phyloP scores from a whole-genome alignment of 2,329 filamentous ascomycete species.

The Colletotrichum gigasporum region DNA sequence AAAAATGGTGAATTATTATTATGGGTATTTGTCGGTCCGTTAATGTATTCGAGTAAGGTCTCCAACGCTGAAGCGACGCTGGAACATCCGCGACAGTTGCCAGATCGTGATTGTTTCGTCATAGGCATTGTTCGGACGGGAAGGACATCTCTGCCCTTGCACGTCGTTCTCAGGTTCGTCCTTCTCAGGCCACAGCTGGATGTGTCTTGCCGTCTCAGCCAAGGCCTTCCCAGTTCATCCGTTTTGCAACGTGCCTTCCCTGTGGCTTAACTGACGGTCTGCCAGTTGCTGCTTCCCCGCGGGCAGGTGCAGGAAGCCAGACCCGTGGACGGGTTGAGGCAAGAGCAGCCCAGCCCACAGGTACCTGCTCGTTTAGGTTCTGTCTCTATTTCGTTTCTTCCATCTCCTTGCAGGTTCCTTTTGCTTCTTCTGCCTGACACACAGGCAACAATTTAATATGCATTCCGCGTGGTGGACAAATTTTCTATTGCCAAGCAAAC shows the following conservation, averaged over 20 bases:
- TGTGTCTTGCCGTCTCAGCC: neutral
- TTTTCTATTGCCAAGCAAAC: constrained; percentile 8
- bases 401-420: too few species aligned
- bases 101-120: constrained; percentile 3
- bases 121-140: constrained; percentile 14
- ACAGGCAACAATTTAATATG: neutral
- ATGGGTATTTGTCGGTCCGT: neutral
- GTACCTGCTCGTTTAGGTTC: too few species aligned
- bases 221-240: constrained; percentile 10
- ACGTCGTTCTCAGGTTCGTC: neutral
- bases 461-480: neutral
- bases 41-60: constrained; percentile 10
- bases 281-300: neutral
- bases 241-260: constrained; percentile 6
- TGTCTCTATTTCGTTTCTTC: too few species aligned
- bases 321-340: too few species aligned
- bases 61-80: neutral
- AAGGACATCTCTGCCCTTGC: too few species aligned
- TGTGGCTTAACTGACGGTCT: too few species aligned
- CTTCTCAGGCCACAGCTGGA: too few species aligned
- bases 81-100: constrained; percentile 2
- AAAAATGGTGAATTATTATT: neutral
- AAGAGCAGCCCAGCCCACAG: too few species aligned
- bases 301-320: too few species aligned
- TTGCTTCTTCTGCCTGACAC: neutral